Evolutionary conservation across 148 eudicot genomes (phyloP), one percentile per base, ranked within the genome.

Genomic region (Vaccinium macrocarpon): DNA sequence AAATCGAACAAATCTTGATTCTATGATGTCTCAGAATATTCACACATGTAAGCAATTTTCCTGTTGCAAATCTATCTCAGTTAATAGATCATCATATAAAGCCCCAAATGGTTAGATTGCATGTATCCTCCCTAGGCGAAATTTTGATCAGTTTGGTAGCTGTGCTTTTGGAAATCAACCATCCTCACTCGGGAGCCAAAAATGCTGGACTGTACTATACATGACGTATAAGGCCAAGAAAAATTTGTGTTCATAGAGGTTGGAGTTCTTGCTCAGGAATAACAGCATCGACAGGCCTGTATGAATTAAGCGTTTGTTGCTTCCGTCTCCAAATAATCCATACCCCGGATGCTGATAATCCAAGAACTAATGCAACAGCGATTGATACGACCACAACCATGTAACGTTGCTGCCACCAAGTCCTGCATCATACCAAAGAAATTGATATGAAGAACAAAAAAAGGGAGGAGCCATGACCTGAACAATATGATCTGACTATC

Each of bases 221-320:
- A 29, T 50, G 46, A 35, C 48, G 23, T 15, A 29, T 6, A 46
- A 9, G 53, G 49, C 42, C 32, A 53, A 52, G 72, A 23, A 50
- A 50, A 46, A 51, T 56, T 12, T 55, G 1, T n/a, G 84, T 18
- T 88, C 85, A 91, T 83, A 89, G 90, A 8, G 97, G 95, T 88
- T 96, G 99, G 73, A 96, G 93, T 91, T 96, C 98, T 88, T 93
- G 95, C 91, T 94, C 96, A 25, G 90, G 86, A 46, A 88, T 84
- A 81, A 79, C 85, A 25, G 91, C 29, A 73, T 90, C 93, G 14
- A 94, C 96, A 46, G 97, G 95, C 87, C 88, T 92, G 88, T 96
- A 96, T 14, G 90, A 82, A 81, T 86, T 61, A 12, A 77, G 55
- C 11, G 87, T n/a, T 89, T 88, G 89, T 56, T 91, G 91, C 86